phyloP scores from a whole-genome alignment of 139 green algal genomes.

The Volvox africanus region DNA sequence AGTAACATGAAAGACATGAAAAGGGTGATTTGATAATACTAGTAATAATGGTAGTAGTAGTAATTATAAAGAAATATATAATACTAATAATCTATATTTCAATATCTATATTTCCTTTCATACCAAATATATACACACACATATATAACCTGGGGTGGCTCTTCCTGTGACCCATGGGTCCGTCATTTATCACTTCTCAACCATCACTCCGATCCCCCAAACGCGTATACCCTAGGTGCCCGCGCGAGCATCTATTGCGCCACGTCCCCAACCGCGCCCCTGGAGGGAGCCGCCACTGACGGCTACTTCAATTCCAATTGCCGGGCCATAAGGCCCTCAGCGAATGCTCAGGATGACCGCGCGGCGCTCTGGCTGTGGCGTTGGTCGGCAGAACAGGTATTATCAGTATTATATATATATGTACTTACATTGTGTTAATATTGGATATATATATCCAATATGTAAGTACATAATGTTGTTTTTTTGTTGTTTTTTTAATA shows the following conservation, averaged over 20 bases:
- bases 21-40: no score
- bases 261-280: slow-evolving; percentile 49
- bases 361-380: slow-evolving; percentile 76
- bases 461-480: no score
- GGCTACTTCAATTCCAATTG: slow-evolving; percentile 77
- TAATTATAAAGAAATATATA: no score
- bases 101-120: no score
- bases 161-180: no score
- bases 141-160: no score
- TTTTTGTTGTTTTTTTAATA: no score
- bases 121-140: not conserved
- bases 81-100: no score
- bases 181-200: no score
- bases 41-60: no score
- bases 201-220: not conserved
- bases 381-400: slow-evolving; percentile 70
- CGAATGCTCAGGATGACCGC: slow-evolving; percentile 44
- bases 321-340: slow-evolving; percentile 3
- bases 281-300: slow-evolving; percentile 38
- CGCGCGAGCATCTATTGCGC: slow-evolving; percentile 70
- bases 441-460: no score
- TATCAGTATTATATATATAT: not conserved
- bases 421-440: not conserved
- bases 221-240: slow-evolving; percentile 48
- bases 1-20: no score